A percentile compares a stretch with the other conserved stretches of the same genome.
Conservation (phyloP, 345 rosid genomes). For the Citrus mangshanensis region DNA sequence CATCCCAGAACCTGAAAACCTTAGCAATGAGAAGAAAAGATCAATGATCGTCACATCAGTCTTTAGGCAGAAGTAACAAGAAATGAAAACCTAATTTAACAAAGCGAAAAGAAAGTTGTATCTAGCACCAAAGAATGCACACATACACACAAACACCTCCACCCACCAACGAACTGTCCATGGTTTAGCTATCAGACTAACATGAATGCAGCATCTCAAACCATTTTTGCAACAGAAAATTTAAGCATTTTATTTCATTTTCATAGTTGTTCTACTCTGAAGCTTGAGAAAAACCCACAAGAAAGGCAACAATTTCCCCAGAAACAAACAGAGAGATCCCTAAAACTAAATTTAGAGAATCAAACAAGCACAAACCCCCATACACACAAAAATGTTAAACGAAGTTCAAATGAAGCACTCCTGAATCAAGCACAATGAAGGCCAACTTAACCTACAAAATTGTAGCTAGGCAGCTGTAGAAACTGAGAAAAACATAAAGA, state of each 20-base stretch:
- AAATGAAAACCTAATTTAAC: background rate
- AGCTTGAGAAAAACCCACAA: background rate
- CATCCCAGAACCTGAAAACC: slow-evolving; percentile 2
- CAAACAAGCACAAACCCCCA: background rate
- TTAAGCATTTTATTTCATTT: background rate
- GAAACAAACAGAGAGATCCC: background rate
- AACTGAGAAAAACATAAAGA: background rate
- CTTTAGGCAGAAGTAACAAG: background rate
- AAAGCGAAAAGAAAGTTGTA: background rate
- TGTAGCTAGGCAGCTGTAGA: background rate
- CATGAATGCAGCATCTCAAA: background rate
- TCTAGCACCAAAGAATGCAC: background rate
- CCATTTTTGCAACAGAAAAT: background rate
- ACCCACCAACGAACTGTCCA: background rate
- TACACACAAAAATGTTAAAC: background rate
- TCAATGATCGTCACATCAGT: background rate
- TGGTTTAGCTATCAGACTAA: background rate
- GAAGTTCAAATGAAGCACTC: background rate
- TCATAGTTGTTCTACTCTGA: background rate
- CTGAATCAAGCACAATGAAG: background rate
- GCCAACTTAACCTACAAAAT: background rate
- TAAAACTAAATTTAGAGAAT: background rate
- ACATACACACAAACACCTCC: too few relatives aligned
- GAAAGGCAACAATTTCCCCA: background rate
- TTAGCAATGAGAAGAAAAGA: background rate